Evolutionary conservation across 192 early-diverging fungal species (phyloP), one percentile per base, ranked within the genome.

Genomic region (Backusella tarrabulga): DNA sequence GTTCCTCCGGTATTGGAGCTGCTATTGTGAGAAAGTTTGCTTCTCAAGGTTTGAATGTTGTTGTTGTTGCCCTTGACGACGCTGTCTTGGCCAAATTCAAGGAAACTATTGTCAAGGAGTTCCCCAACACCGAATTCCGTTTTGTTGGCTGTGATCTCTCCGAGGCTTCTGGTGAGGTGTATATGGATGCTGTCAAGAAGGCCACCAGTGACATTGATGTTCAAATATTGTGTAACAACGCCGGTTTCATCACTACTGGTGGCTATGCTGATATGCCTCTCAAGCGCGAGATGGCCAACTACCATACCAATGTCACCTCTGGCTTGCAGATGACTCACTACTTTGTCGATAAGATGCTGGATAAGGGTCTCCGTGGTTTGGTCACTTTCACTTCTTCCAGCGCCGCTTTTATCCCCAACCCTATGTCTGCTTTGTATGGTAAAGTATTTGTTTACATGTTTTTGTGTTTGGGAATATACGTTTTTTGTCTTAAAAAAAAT

Each of bases 181-280:
- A 84, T 77, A 79, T 90, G 84, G 56, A 74, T 21, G 40, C 52
- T 32, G 60, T 90, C 34, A 76, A 75, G 29, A 76, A 87, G 67
- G 50, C 77, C 32, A 89, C 87, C 12, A 35, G 80, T 12, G 85
- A 83, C 42, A 79, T 88, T 71, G 83, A 83, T 75, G 78, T 90
- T n/a, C 79, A 83, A 73, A 83, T 90, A 12, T 41, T 90, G 52
- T 90, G 89, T 76, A 90, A 90, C 79, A 90, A 90, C 68, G 89
- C 89, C 44, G 88, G 89, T 26, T 90, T 84, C 78, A 89, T 90
- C 77, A 79, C 82, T 23, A 80, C 86, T 21, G 89, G 89, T 34
- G 70, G 86, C 38, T 90, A 90, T 77, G 70, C 83, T n/a, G 75
- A 82, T 67, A 72, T 80, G 12, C 41, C 81, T 44, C 34, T 85